These are phyloP conservation scores for Suhomyces prunicola DNA, from an alignment of 805 yeast genomes.

Conservation along the genomic window DNA sequence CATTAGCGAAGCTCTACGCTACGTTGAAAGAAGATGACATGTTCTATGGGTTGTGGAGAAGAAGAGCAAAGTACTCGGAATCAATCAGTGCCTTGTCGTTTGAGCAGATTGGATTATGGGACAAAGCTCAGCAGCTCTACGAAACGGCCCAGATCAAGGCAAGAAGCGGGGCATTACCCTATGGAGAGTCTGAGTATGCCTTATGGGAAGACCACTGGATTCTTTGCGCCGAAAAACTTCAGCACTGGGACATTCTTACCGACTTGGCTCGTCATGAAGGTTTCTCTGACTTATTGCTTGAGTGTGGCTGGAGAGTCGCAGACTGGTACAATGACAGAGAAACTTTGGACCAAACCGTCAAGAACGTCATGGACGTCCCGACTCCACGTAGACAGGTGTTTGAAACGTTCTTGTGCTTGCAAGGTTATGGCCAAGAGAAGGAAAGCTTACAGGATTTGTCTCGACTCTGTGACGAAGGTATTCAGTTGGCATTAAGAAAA, in stretches of 20 bases:
- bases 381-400: conserved; percentile 95
- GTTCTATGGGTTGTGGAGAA: conserved; percentile 97
- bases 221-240: conserved; percentile 91
- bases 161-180: conserved; percentile 90
- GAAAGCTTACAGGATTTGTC: conserved; percentile 83
- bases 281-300: conserved; percentile 88
- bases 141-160: conserved; percentile 98
- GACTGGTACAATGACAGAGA: conserved; percentile 97
- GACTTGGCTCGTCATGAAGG: conserved; percentile 98
- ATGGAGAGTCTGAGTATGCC: conserved; percentile 90
- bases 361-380: conserved; percentile 97
- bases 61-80: conserved; percentile 91
- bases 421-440: conserved; percentile 88
- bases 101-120: conserved; percentile 95
- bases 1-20: conserved; percentile 84
- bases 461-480: conserved; percentile 90
- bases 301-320: conserved; percentile 99
- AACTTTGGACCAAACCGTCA: conserved; percentile 89
- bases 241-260: conserved; percentile 96
- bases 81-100: conserved; percentile 90
- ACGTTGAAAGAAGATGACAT: conserved; percentile 90
- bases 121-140: conserved; percentile 86
- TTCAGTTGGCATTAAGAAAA: conserved; percentile 83
- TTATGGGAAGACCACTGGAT: conserved; percentile 99
- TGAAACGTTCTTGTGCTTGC: conserved; percentile 89